Percentiles rank a stretch among this genome's conserved stretches.
These are phyloP conservation scores for Kandelia obovata DNA, from an alignment of 345 rosid genomes.

Conservation along the genomic window DNA sequence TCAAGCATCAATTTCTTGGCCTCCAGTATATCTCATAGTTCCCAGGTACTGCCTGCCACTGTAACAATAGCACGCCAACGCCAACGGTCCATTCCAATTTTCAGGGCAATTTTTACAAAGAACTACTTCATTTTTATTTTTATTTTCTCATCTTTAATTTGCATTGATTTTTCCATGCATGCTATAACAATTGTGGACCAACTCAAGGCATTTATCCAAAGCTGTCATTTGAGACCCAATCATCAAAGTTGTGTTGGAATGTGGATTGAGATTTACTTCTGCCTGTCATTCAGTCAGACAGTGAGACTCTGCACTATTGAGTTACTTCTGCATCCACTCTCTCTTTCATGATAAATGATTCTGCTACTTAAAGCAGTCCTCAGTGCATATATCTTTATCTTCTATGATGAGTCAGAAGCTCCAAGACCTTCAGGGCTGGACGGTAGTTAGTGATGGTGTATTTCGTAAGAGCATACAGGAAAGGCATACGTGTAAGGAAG, in stretches of 20 bases:
- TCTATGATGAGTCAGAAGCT: too few relatives aligned
- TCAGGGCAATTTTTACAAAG: conserved; percentile 27
- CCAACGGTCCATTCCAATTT: conserved; percentile 22
- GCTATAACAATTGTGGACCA: conserved; percentile 35
- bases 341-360: conserved; percentile 18
- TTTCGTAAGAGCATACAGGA: too few relatives aligned
- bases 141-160: conserved; percentile 27
- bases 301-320: conserved; percentile 16
- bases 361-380: conserved; percentile 5
- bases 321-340: conserved; percentile 18
- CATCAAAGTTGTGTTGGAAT: conserved; percentile 14
- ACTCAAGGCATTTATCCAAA: conserved; percentile 36
- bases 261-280: conserved; percentile 23
- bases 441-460: too few relatives aligned
- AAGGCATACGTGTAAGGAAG: too few relatives aligned
- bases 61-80: conserved; percentile 14
- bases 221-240: conserved; percentile 27
- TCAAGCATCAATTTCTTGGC: too few relatives aligned
- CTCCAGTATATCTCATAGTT: neutral
- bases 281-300: conserved; percentile 16
- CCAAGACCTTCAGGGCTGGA: too few relatives aligned
- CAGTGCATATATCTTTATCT: too few relatives aligned
- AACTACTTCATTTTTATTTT: conserved; percentile 29
- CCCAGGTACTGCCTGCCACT: conserved; percentile 4
- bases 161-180: conserved; percentile 40